Percentiles rank a stretch among this genome's conserved stretches.
Conservation (phyloP, 306 rosid genomes). For the Arachis hypogaea region DNA sequence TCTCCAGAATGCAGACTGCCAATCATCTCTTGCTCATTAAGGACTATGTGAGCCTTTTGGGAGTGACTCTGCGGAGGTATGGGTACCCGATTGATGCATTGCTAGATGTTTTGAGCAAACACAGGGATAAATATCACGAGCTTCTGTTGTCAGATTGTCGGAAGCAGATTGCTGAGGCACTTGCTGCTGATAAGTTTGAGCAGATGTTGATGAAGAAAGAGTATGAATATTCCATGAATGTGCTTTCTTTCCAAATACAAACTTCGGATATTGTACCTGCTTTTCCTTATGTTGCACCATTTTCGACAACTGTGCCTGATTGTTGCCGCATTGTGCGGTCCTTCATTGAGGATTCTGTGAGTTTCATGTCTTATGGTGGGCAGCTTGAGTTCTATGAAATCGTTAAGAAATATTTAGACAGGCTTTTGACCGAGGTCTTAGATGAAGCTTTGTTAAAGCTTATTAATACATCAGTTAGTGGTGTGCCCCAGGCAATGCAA, state of each 20-base stretch:
- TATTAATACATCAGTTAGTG: slow-evolving; percentile 70
- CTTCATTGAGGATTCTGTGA: slow-evolving; percentile 93
- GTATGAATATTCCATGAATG: slow-evolving; percentile 97
- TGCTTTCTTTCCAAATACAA: slow-evolving; percentile 94
- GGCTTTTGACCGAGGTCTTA: slow-evolving; percentile 77
- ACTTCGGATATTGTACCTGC: slow-evolving; percentile 84
- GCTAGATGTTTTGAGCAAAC: slow-evolving; percentile 98
- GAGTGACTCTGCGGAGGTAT: slow-evolving; percentile 86
- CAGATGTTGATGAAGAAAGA: slow-evolving; percentile 99
- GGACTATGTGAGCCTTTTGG: slow-evolving; percentile 94
- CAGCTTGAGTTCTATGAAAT: slow-evolving; percentile 94
- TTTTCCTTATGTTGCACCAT: slow-evolving; percentile 90
- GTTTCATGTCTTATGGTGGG: slow-evolving; percentile 98
- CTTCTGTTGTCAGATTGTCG: slow-evolving; percentile 86
- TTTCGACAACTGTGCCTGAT: slow-evolving; percentile 93
- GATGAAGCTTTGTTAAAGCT: slow-evolving; percentile 87
- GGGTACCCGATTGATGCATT: slow-evolving; percentile 90
- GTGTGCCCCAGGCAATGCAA: slow-evolving; percentile 95
- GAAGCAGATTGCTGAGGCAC: slow-evolving; percentile 86
- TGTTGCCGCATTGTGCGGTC: slow-evolving; percentile 98
- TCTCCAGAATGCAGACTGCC: slow-evolving; percentile 98
- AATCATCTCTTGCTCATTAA: slow-evolving; percentile 90
- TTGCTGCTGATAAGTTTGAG: slow-evolving; percentile 88
- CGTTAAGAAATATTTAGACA: slow-evolving; percentile 89
- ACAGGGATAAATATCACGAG: slow-evolving; percentile 98